Conservation (phyloP, 306 rosid species). For the Alnus rubra region DNA sequence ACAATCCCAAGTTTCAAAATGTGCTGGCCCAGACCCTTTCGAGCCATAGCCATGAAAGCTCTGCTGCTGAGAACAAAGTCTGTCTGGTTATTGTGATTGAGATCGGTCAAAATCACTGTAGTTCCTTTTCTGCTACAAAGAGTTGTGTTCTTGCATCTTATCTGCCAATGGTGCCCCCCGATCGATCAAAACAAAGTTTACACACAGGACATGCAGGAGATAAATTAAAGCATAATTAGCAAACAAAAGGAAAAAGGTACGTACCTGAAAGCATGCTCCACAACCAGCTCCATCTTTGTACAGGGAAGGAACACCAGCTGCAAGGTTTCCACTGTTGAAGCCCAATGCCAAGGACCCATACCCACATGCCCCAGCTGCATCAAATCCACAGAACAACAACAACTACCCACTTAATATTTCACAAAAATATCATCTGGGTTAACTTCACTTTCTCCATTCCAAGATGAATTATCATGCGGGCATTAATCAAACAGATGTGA, state of each 20-base stretch:
- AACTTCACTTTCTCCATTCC: not conserved
- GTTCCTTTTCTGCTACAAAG: conserved; percentile 59
- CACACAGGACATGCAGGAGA: no score
- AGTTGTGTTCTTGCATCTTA: conserved; percentile 70
- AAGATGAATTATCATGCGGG: not conserved
- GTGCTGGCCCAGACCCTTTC: conserved; percentile 39
- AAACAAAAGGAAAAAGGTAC: not conserved
- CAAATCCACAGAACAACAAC: conserved; percentile 20
- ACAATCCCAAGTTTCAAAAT: conserved; percentile 61
- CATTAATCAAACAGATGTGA: not conserved
- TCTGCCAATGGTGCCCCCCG: conserved; percentile 38
- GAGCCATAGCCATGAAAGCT: conserved; percentile 75
- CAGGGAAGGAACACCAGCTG: conserved; percentile 67
- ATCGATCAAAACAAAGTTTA: not conserved
- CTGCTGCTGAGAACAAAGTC: conserved; percentile 76
- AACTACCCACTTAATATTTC: conserved; percentile 18
- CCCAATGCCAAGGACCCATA: conserved; percentile 68
- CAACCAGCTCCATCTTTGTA: conserved; percentile 81
- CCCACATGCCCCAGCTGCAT: conserved; percentile 92
- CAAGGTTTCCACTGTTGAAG: conserved; percentile 53
- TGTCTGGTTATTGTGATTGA: conserved; percentile 50
- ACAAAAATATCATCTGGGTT: conserved; percentile 2
- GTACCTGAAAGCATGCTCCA: conserved; percentile 89
- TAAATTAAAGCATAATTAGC: not conserved
- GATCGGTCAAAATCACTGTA: conserved; percentile 65